Conservation (phyloP, 108 stramenopile genomes). For the Pseudonitzschia multistriata region DNA sequence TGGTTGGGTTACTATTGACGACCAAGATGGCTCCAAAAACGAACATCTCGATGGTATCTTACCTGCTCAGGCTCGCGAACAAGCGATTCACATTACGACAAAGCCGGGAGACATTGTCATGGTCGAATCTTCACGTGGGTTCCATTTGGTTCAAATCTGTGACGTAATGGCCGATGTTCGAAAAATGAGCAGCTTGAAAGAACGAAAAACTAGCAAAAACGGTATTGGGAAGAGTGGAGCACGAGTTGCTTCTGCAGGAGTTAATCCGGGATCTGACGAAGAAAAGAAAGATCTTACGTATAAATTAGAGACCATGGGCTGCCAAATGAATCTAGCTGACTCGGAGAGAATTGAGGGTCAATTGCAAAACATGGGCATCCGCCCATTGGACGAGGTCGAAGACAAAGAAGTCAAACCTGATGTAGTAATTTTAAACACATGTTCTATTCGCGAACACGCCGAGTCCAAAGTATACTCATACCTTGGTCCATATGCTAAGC, state of each 20-base stretch:
- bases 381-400: constrained; percentile 40
- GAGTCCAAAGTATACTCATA: constrained; percentile 88
- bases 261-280: constrained; percentile 31
- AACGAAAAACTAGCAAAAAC: constrained; percentile 49
- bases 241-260: constrained; percentile 18
- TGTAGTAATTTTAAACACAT: constrained; percentile 94
- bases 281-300: constrained; percentile 52
- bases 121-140: constrained; percentile 54
- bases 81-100: constrained; percentile 61
- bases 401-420: constrained; percentile 55
- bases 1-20: constrained; percentile 61
- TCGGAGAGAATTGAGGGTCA: constrained; percentile 96
- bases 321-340: constrained; percentile 98
- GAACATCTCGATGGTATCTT: constrained; percentile 73
- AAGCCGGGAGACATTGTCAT: constrained; percentile 79
- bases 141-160: constrained; percentile 77
- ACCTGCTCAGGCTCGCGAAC: constrained; percentile 50
- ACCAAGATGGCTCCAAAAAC: constrained; percentile 37
- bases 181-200: constrained; percentile 65
- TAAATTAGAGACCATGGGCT: constrained; percentile 89
- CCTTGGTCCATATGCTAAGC: constrained; percentile 76
- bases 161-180: constrained; percentile 92
- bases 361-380: constrained; percentile 83
- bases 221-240: background rate
- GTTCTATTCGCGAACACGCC: constrained; percentile 96